Percentiles rank a stretch among this genome's conserved stretches.
These are phyloP conservation scores for Suhomyces maxii DNA, from an alignment of 1,139 yeast genomes.

Conservation along the genomic window DNA sequence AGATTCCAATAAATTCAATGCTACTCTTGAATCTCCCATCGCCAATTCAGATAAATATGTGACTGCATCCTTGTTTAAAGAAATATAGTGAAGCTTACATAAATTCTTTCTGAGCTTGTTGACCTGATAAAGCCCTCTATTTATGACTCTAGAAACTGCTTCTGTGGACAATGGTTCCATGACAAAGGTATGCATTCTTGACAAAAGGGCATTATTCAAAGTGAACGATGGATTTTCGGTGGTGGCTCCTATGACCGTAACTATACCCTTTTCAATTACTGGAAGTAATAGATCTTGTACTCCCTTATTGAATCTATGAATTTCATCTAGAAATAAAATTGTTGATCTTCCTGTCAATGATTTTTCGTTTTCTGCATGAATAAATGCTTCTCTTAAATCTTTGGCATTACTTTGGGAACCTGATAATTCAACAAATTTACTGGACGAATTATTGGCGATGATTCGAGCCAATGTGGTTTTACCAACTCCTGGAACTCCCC, in stretches of 20 bases:
- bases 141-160: slow-evolving; percentile 60
- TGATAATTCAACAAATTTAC: slow-evolving; percentile 74
- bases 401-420: slow-evolving; percentile 78
- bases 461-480: slow-evolving; percentile 77
- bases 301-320: slow-evolving; percentile 84
- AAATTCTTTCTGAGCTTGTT: slow-evolving; percentile 55
- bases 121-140: slow-evolving; percentile 60
- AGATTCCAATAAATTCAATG: slow-evolving; percentile 69
- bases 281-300: slow-evolving; percentile 87
- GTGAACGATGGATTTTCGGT: slow-evolving; percentile 97
- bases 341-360: slow-evolving; percentile 69
- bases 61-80: slow-evolving; percentile 56
- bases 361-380: slow-evolving; percentile 68
- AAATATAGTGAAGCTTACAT: slow-evolving; percentile 44
- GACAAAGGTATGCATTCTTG: slow-evolving; percentile 85
- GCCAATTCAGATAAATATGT: slow-evolving; percentile 75
- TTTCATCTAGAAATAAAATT: slow-evolving; percentile 85
- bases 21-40: slow-evolving; percentile 87
- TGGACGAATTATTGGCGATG: slow-evolving; percentile 53
- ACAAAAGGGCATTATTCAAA: slow-evolving; percentile 79
- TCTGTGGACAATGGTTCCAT: slow-evolving; percentile 60
- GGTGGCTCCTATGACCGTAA: slow-evolving; percentile 86
- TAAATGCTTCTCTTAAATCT: slow-evolving; percentile 71
- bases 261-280: slow-evolving; percentile 65
- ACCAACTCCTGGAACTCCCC: slow-evolving; percentile 98